Conservation (phyloP, 306 rosid genomes). For the Ammopiptanthus mongolicus region DNA sequence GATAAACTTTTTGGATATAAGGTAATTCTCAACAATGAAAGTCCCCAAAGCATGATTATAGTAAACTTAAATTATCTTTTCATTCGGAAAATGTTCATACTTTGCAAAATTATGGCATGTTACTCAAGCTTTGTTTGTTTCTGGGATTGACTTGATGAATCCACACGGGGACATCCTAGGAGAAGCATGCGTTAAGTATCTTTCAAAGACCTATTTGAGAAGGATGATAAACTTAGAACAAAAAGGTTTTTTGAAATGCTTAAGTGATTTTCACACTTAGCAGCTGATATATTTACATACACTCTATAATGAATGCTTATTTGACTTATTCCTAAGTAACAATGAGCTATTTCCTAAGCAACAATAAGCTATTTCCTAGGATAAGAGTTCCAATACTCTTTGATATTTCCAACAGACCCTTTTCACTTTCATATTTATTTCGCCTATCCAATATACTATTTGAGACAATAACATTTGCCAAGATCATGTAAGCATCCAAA, state of each 20-base stretch:
- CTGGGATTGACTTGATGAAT: neutral
- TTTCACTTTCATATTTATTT: neutral
- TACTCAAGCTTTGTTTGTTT: neutral
- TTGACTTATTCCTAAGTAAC: no score
- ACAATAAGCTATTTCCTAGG: no score
- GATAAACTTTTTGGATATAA: slow-evolving; percentile 88
- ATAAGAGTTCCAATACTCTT: no score
- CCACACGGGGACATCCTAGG: neutral
- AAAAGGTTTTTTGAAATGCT: no score
- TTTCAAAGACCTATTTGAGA: neutral
- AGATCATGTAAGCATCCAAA: neutral
- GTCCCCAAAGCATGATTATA: neutral
- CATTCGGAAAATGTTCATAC: neutral
- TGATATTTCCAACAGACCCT: neutral
- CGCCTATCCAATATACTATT: neutral
- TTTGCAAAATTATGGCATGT: slow-evolving; percentile 12
- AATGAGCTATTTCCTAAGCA: no score
- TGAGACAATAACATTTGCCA: neutral
- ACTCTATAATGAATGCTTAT: no score
- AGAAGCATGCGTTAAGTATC: neutral
- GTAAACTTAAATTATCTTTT: neutral
- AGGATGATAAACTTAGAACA: no score
- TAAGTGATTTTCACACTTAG: no score
- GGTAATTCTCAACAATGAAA: slow-evolving; percentile 37
- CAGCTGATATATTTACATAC: no score